Percentiles rank a stretch among this genome's conserved stretches.
Evolutionary conservation across 2,329 filamentous ascomycete genomes (phyloP).

Genomic region (Ophiocordyceps australis): DNA sequence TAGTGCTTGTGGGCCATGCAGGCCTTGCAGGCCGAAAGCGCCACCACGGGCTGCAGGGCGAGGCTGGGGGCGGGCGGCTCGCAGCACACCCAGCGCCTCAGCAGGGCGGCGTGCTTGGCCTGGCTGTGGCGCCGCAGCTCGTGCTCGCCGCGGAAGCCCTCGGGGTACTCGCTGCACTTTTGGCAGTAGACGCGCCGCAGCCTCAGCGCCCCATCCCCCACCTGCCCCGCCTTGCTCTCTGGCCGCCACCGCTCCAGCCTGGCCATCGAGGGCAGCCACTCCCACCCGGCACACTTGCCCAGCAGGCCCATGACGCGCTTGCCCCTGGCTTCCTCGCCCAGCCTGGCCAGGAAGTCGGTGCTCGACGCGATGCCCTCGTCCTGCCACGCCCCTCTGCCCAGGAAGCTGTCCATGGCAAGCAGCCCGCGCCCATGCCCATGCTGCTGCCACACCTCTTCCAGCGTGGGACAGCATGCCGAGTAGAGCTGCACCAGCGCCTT

Average conservation of each 20-base stretch:
- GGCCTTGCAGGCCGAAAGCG: slow-evolving; percentile 35
- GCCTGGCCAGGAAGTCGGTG: slow-evolving; percentile 27
- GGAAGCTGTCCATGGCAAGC: slow-evolving; percentile 21
- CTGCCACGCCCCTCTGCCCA: slow-evolving; percentile 27
- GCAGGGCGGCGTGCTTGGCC: slow-evolving; percentile 34
- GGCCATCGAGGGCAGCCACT: too few relatives aligned
- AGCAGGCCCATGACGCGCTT: too few relatives aligned
- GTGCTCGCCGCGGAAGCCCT: slow-evolving; percentile 82
- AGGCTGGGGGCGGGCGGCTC: slow-evolving; percentile 22
- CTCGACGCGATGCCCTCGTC: slow-evolving; percentile 25
- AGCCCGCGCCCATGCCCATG: too few relatives aligned
- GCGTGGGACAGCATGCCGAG: slow-evolving; percentile 20
- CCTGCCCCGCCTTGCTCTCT: too few relatives aligned
- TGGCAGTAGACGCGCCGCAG: slow-evolving; percentile 59
- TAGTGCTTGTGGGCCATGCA: slow-evolving; percentile 38
- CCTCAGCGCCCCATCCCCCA: slow-evolving; percentile 32
- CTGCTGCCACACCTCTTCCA: slow-evolving; percentile 22
- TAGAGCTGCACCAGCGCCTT: slow-evolving; percentile 32
- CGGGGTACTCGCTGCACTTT: slow-evolving; percentile 64
- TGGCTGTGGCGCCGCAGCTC: slow-evolving; percentile 56
- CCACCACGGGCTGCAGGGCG: slow-evolving; percentile 27
- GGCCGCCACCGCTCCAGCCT: slow-evolving; percentile 3
- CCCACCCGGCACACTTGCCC: too few relatives aligned
- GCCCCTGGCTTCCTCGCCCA: slow-evolving; percentile 28
- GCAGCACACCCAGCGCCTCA: slow-evolving; percentile 37